phyloP scores from a whole-genome alignment of 2,329 filamentous ascomycete species.

The Arthroderma sp. region DNA sequence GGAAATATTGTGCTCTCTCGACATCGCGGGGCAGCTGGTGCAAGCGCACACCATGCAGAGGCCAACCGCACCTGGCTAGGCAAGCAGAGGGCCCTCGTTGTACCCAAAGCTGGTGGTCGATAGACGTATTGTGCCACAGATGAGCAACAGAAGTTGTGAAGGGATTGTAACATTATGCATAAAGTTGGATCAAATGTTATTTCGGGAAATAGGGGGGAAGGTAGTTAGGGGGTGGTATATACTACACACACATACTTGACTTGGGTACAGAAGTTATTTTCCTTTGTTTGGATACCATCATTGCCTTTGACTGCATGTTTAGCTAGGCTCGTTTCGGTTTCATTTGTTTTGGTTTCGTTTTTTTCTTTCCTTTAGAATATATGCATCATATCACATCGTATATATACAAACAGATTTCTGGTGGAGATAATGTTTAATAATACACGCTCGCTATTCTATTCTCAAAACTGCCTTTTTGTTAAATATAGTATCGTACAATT shows the following conservation, averaged over 20 bases:
- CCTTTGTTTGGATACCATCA: slow-evolving; percentile 5
- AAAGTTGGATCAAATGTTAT: background rate
- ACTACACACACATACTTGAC: background rate
- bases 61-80: slow-evolving; percentile 35
- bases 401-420: background rate
- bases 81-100: slow-evolving; percentile 33
- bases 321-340: background rate
- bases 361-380: background rate
- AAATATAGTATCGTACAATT: background rate
- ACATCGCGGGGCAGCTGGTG: slow-evolving; percentile 25
- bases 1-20: slow-evolving; percentile 32
- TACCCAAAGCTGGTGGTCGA: slow-evolving; percentile 15
- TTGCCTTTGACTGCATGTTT: slow-evolving; percentile 1
- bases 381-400: background rate
- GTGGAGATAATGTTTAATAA: background rate
- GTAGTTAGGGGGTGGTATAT: background rate
- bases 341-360: background rate
- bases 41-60: slow-evolving; percentile 23
- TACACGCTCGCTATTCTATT: background rate
- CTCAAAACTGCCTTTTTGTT: background rate
- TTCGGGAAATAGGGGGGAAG: background rate
- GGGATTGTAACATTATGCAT: slow-evolving; percentile 4
- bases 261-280: background rate
- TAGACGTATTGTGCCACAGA: background rate
- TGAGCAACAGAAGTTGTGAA: background rate